Base-by-base conservation (phyloP, 169 alveolate genomes). In the Cryptosporidium canis region DNA sequence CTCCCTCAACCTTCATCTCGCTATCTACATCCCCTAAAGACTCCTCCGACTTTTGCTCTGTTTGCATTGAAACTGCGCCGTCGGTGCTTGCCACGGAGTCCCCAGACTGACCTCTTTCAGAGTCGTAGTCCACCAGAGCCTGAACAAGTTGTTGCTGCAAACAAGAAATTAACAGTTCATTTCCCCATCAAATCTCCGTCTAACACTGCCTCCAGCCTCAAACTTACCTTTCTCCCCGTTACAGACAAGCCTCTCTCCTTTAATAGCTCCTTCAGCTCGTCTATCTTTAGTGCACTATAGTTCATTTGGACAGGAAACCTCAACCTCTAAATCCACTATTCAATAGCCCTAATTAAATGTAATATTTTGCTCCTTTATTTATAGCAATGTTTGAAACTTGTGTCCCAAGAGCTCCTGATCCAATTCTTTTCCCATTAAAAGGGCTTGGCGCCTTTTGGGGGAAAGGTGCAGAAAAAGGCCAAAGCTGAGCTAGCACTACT, bases 171-270 rank as follows among this genome's bases (percentile, higher is more conserved):
- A 70, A 3, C 29, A 27, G 16, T 29, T 70, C 33, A 47, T 51
- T 27, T 70, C 24, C 14, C 11, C 16, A 5, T 51, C 24, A 21
- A 3, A 51, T 51, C 8, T 18, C 5, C 5, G 63, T 7, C 8
- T 51, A 51, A 18, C 6, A n/a, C 35, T 51, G 0, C 4, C n/a
- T 12, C 27, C 35, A 4, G 24, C 41, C 24, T 9, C 41, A 14
- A 3, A 70, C 84, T 31, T 70, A 70, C 84, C 64, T 77, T 77
- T 61, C 87, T 77, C 39, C 87, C 87, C 6, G 71, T 63, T 12
- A 61, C 87, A 16, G 66, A 29, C 39, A 77, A 37, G 31, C 87
- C 87, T 18, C 71, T 55, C 27, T 77, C 87, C 27, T 61, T 55
- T 16, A 77, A 48, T 21, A 77, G 61, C 72, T 77, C 87, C 58